Base-by-base conservation (phyloP, 2,329 filamentous ascomycete species). In the Dichotomopilus funicola region DNA sequence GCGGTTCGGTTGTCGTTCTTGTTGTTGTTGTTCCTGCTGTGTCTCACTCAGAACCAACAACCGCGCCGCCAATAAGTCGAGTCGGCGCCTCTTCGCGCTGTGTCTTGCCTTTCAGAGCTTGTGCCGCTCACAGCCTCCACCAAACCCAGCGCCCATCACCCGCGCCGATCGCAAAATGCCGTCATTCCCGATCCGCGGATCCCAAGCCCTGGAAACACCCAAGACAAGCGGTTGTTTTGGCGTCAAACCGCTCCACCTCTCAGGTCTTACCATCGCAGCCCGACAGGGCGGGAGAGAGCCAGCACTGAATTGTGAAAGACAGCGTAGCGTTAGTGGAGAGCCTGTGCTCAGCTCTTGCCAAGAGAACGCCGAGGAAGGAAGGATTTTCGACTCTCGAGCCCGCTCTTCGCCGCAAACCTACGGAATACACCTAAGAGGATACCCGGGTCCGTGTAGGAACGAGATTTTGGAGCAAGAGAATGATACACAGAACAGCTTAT, bases 161-260 rank as follows among this genome's bases (percentile, higher is more conserved):
- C 36, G 13, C 40, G 42, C n/a, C 38, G 38, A 52, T 51, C 49
- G 6, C 49, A 19, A 38, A 34, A 52, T 56, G 49, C 38, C 54
- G 49, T 56, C 54, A 56, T 51, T 44, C 33, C 40, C 19, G 49
- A 45, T 56, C 38, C 34, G 31, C 27, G 38, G 42, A 51, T 45
- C 41, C 31, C 38, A 50, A 44, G 13, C n/a, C 6, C n/a, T 27
- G 11, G 6, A 44, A 9, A 44, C 4, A 31, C 42, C n/a, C 9
- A 6, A 19, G 31, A 19, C n/a, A 44, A 7, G 19, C 3, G 19
- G 19, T 27, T 27, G 19, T 27, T 27, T 27, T 27, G 19, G 19
- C 2, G 19, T 43, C 41, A 27, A 42, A 36, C 13, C 6, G 31
- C 34, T 12, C 33, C 33, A 38, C 13, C n/a, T n/a, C 5, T 43